Evolutionary conservation across 2,329 filamentous ascomycete species (phyloP), one percentile per base, ranked within the genome.

Genomic region (Tympanopsis confertula): DNA sequence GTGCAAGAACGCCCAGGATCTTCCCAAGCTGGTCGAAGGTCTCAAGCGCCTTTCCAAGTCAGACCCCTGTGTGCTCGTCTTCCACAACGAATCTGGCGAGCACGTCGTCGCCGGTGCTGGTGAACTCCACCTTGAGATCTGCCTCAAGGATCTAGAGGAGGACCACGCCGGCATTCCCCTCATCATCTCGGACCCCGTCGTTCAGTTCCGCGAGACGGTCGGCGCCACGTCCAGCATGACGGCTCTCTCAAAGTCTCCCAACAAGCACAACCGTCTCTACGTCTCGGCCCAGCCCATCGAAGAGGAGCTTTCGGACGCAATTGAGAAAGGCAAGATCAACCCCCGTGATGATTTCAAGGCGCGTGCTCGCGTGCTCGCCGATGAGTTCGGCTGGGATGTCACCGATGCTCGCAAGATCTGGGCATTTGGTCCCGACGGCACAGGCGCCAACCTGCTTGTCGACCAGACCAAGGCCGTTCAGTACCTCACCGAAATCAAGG

Each of bases 211-310:
- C 78, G 91, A 98, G 80, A 94, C 89, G 22, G 89, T 98, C 57
- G 66, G 67, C 52, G 74, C 48, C 56, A 79, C 78, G 61, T 96
- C 91, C 39, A 86, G 80, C 77, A 96, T 96, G 58, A 93, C 86
- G 58, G 91, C 91, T 52, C 75, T 98, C 57, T 96, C 91, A 68
- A 98, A 98, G 78, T 98, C 91, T 36, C 91, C 91, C 72, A 98
- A 98, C 85, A 98, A 98, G 86, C 91, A 98, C 84, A 98, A 98
- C 79, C 89, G 91, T 87, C 76, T 98, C 45, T 98, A 96, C 76
- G 81, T 98, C 69, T 78, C 76, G 65, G 91, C 91, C 48, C 71
- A 86, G 69, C 91, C 91, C 54, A 74, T 98, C 40, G 78, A 78
- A 33, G 91, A 98, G 77, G 91, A 96, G 54, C 82, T 98, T 44